Evolutionary conservation across 345 rosid genomes (phyloP).

Genomic region (Nasturtium officinale): DNA sequence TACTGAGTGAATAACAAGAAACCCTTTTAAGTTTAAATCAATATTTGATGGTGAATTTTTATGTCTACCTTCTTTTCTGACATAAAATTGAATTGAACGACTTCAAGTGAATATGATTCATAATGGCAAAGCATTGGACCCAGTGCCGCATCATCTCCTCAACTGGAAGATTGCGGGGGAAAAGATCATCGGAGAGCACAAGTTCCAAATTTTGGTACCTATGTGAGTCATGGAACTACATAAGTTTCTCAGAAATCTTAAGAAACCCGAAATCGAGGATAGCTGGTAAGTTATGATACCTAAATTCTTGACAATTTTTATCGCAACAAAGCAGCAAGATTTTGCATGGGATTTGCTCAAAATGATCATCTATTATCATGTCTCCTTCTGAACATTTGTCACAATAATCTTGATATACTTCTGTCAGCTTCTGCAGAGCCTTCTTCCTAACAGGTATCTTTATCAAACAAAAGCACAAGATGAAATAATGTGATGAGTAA

Average conservation of each 20-base stretch:
- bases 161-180: constrained; percentile 60
- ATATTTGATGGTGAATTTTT: constrained; percentile 28
- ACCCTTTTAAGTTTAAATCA: neutral
- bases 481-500: constrained; percentile 18
- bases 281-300: constrained; percentile 49
- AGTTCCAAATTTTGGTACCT: constrained; percentile 81
- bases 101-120: constrained; percentile 67
- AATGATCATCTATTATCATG: constrained; percentile 55
- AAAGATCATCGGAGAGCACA: constrained; percentile 71
- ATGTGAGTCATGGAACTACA: constrained; percentile 11
- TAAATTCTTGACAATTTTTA: constrained; percentile 75
- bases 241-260: constrained; percentile 23
- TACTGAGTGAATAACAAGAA: constrained; percentile 30
- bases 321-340: constrained; percentile 76
- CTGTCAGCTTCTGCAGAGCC: constrained; percentile 75
- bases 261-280: neutral
- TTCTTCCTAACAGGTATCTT: constrained; percentile 87
- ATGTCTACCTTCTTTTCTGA: constrained; percentile 73
- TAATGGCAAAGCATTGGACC: constrained; percentile 74
- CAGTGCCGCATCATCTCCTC: constrained; percentile 76
- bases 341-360: constrained; percentile 90
- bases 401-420: constrained; percentile 82
- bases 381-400: constrained; percentile 66
- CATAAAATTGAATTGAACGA: constrained; percentile 66
- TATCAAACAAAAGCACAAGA: constrained; percentile 38